Evolutionary conservation across 768 basidiomycete species (phyloP).

Genomic region (Amanita rubescens): DNA sequence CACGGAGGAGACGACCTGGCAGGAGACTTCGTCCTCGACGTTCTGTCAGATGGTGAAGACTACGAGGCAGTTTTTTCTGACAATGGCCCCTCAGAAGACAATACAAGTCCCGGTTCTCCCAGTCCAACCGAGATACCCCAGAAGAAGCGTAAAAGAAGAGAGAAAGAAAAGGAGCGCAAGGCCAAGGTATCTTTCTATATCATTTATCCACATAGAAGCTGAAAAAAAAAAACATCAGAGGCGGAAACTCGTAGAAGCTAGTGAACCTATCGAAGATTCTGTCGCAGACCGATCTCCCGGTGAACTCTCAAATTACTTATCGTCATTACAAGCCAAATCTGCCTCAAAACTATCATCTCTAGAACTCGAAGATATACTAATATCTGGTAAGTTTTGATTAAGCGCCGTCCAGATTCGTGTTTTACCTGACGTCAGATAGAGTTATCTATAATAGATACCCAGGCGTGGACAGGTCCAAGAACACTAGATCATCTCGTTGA

Average conservation of each 20-base stretch:
- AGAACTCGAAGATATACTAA: constrained; percentile 72
- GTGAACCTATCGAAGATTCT: constrained; percentile 33
- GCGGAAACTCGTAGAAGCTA: constrained; percentile 47
- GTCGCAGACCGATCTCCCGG: constrained; percentile 51
- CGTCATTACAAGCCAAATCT: constrained; percentile 58
- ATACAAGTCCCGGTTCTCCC: constrained; percentile 15
- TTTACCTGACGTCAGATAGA: constrained; percentile 51
- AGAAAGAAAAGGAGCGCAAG: constrained; percentile 67
- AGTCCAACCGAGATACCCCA: constrained; percentile 19
- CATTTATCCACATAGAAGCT: background rate
- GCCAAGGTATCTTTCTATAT: constrained; percentile 43
- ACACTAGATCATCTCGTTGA: constrained; percentile 63
- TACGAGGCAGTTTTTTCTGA: constrained; percentile 25
- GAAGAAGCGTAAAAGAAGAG: constrained; percentile 68
- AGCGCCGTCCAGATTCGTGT: constrained; percentile 20
- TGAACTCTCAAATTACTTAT: constrained; percentile 55
- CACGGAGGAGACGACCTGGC: constrained; percentile 72
- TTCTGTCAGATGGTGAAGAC: constrained; percentile 57
- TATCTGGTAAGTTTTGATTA: constrained; percentile 53
- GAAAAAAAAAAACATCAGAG: constrained; percentile 42
- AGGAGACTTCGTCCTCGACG: constrained; percentile 73
- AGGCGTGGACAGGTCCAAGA: constrained; percentile 61
- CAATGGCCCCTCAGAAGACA: constrained; percentile 16
- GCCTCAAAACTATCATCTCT: constrained; percentile 64
- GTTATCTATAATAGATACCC: constrained; percentile 68